phyloP scores from a whole-genome alignment of 2,329 filamentous ascomycete species.

The Aspergillus jensenii region DNA sequence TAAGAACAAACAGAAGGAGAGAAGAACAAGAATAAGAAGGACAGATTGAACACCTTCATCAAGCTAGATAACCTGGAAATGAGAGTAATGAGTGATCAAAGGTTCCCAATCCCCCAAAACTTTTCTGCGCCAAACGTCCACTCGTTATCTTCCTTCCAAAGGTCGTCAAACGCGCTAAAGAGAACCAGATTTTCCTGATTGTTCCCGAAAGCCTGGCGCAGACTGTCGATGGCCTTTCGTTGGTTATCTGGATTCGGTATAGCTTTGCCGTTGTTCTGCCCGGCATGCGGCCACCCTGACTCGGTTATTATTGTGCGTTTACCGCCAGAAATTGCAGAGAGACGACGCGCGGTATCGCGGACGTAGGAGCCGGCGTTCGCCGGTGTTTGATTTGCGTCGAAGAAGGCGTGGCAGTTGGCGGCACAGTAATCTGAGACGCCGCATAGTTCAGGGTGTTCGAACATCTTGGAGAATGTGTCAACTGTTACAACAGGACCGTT shows the following conservation, averaged over 20 bases:
- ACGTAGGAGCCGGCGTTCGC: conserved; percentile 68
- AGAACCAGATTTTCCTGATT: conserved; percentile 55
- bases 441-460: conserved; percentile 68
- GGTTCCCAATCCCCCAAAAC: conserved; percentile 66
- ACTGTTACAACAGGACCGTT: conserved; percentile 73
- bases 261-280: conserved; percentile 65
- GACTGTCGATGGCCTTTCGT: conserved; percentile 61
- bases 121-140: conserved; percentile 70
- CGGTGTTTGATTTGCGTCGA: conserved; percentile 64
- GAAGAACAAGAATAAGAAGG: neutral
- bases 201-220: conserved; percentile 59
- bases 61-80: neutral
- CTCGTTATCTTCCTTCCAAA: conserved; percentile 69
- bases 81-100: neutral
- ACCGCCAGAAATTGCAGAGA: conserved; percentile 49
- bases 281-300: conserved; percentile 78
- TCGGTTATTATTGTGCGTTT: conserved; percentile 75
- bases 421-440: conserved; percentile 73
- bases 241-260: conserved; percentile 70
- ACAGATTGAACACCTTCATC: neutral
- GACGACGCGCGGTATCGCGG: conserved; percentile 50
- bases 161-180: conserved; percentile 77
- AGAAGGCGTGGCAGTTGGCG: conserved; percentile 82
- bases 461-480: conserved; percentile 72
- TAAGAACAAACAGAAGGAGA: neutral